Conservation (phyloP, 306 rosid genomes). For the Vigna unguiculata region DNA sequence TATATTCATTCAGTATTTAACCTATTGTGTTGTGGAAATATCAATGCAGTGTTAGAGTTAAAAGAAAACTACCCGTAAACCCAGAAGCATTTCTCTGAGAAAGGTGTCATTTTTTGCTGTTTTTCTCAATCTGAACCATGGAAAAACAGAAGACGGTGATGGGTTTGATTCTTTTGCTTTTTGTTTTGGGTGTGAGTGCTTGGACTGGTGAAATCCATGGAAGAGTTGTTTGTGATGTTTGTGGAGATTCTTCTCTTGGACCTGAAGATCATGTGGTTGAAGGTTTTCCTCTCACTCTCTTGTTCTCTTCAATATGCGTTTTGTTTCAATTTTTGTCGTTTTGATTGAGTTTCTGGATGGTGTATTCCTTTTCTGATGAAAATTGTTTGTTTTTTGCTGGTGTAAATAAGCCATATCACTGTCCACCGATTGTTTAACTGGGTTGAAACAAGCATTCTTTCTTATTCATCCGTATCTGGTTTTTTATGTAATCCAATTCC, state of each 20-base stretch:
- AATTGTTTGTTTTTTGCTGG: slow-evolving; percentile 4
- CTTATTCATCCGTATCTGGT: neutral
- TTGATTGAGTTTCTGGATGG: slow-evolving; percentile 9
- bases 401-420: neutral
- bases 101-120: neutral
- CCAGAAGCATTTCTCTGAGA: neutral
- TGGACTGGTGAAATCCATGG: slow-evolving; percentile 99
- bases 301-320: slow-evolving; percentile 16
- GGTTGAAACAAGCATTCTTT: neutral
- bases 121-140: slow-evolving; percentile 46
- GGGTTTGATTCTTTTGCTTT: slow-evolving; percentile 49
- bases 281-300: slow-evolving; percentile 64
- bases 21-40: too few relatives aligned
- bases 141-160: slow-evolving; percentile 52
- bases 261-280: slow-evolving; percentile 91
- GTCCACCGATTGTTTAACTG: slow-evolving; percentile 12
- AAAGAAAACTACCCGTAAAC: too few relatives aligned
- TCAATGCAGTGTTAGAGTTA: too few relatives aligned
- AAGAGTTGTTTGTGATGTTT: slow-evolving; percentile 89
- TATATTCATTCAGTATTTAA: too few relatives aligned
- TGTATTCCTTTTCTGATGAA: neutral
- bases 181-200: slow-evolving; percentile 54
- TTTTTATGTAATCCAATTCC: slow-evolving; percentile 5
- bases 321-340: slow-evolving; percentile 3
- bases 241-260: slow-evolving; percentile 87